Conservation (phyloP, 805 yeast genomes). For the Cyberlindnera japonica region DNA sequence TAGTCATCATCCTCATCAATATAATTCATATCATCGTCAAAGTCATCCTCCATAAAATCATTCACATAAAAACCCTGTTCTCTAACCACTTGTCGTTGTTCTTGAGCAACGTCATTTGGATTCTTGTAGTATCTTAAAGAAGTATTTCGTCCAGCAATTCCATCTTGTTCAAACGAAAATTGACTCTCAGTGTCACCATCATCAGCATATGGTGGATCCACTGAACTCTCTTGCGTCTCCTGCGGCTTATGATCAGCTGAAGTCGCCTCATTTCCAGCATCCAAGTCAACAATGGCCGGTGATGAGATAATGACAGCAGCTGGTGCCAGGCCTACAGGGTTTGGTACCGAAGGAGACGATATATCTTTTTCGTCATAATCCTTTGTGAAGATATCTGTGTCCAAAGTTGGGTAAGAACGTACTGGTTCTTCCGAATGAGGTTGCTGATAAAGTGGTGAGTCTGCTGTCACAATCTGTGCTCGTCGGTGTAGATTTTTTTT, state of each 20-base stretch:
- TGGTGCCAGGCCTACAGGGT: slow-evolving; percentile 6
- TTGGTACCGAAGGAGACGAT: background rate
- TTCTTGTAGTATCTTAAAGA: slow-evolving; percentile 51
- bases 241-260: background rate
- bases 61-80: slow-evolving; percentile 35
- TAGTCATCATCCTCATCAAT: slow-evolving; percentile 34
- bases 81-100: slow-evolving; percentile 21
- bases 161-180: slow-evolving; percentile 50
- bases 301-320: slow-evolving; percentile 1
- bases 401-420: slow-evolving; percentile 7
- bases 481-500: slow-evolving; percentile 23
- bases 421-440: slow-evolving; percentile 5
- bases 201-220: slow-evolving; percentile 2
- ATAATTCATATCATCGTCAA: slow-evolving; percentile 40
- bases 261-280: background rate
- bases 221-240: background rate
- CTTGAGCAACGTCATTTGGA: slow-evolving; percentile 18
- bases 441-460: slow-evolving; percentile 6
- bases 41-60: slow-evolving; percentile 37
- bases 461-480: slow-evolving; percentile 26
- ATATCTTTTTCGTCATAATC: background rate
- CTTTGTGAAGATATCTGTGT: slow-evolving; percentile 3
- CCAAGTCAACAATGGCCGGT: background rate
- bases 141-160: slow-evolving; percentile 45
- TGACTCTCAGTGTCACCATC: slow-evolving; percentile 24